Conservation (phyloP, 192 early-diverging fungal genomes). For the Neocallimastix lanati region DNA sequence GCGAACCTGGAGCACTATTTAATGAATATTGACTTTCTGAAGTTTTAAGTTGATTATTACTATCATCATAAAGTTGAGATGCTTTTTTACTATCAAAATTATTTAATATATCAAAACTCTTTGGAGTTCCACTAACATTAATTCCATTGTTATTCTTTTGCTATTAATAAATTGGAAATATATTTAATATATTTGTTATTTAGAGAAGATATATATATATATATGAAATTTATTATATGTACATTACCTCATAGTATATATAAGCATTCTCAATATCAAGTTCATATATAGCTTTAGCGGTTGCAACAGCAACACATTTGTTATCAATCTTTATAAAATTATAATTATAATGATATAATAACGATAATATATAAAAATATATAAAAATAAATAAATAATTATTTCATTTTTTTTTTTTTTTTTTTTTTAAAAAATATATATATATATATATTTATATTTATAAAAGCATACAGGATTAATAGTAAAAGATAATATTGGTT, state of each 20-base stretch:
- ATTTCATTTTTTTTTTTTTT: too few relatives aligned
- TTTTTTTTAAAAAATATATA: too few relatives aligned
- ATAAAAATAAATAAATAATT: too few relatives aligned
- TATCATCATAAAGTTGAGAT: neutral
- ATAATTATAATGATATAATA: too few relatives aligned
- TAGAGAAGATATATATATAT: too few relatives aligned
- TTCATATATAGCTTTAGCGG: constrained; percentile 44
- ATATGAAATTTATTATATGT: too few relatives aligned
- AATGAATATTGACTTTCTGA: constrained; percentile 8
- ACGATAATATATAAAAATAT: too few relatives aligned
- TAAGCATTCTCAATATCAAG: constrained; percentile 37
- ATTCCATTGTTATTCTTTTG: constrained; percentile 9
- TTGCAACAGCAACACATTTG: constrained; percentile 43
- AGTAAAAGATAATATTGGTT: constrained; percentile 10
- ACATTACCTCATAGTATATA: constrained; percentile 16
- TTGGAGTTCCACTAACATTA: neutral
- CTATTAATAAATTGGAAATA: neutral
- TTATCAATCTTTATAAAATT: constrained; percentile 26
- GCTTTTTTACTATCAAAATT: constrained; percentile 8
- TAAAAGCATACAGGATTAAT: constrained; percentile 24
- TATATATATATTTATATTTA: constrained; percentile 3
- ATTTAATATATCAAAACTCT: neutral
- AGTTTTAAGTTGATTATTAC: neutral
- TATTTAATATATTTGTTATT: too few relatives aligned
- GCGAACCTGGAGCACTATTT: neutral